A percentile compares a stretch with the other conserved stretches of the same genome.
Evolutionary conservation across 2,329 filamentous ascomycete species (phyloP).

Genomic region (Truncatella angustata): DNA sequence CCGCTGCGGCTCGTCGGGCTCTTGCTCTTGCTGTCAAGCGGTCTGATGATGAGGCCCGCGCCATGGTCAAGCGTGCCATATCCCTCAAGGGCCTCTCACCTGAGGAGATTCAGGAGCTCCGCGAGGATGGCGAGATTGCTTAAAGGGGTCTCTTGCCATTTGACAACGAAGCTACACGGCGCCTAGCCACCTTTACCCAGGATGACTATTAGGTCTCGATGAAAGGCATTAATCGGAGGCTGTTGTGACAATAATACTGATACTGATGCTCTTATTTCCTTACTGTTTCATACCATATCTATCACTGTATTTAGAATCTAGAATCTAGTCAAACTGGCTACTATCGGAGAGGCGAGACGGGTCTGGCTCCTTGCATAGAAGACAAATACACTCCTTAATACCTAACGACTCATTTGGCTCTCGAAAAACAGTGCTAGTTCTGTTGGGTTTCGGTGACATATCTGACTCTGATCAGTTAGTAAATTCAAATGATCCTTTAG

Average conservation of each 20-base stretch:
- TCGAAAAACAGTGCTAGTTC: too few relatives aligned
- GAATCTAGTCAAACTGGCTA: slow-evolving; percentile 5
- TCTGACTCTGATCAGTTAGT: too few relatives aligned
- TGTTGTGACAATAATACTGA: slow-evolving; percentile 4
- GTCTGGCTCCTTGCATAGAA: slow-evolving; percentile 8
- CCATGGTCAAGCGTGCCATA: slow-evolving; percentile 9
- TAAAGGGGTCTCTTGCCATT: neutral
- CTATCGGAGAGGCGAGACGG: slow-evolving; percentile 7
- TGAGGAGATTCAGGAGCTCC: slow-evolving; percentile 4
- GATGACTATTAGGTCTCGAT: neutral
- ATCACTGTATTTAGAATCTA: slow-evolving; percentile 3
- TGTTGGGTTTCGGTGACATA: too few relatives aligned
- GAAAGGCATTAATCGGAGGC: slow-evolving; percentile 7
- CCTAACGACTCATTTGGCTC: neutral
- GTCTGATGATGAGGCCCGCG: slow-evolving; percentile 15
- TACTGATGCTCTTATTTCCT: slow-evolving; percentile 4
- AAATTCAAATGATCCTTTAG: too few relatives aligned
- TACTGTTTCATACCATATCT: neutral
- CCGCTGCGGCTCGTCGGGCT: slow-evolving; percentile 17
- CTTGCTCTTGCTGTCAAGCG: slow-evolving; percentile 25
- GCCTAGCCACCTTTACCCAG: neutral
- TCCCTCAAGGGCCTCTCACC: slow-evolving; percentile 6
- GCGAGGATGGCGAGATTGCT: slow-evolving; percentile 14
- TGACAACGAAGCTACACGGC: neutral
- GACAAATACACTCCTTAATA: slow-evolving; percentile 9